These are phyloP conservation scores for Pilaira anomala DNA, from an alignment of 192 early-diverging fungal species.

Conservation along the genomic window DNA sequence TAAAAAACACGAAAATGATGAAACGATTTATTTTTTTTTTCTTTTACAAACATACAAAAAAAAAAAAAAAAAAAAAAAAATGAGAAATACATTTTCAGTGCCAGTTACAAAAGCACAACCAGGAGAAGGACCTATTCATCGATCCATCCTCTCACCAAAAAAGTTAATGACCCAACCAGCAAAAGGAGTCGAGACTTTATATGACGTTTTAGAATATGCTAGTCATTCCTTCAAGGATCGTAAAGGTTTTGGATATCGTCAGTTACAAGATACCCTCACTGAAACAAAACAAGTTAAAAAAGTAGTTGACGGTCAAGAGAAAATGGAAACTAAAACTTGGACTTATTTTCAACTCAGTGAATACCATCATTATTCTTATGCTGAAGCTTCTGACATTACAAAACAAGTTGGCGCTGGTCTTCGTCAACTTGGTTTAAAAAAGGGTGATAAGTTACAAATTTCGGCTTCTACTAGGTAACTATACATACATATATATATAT, in stretches of 20 bases:
- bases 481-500: no score
- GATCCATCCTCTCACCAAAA: slow-evolving; percentile 46
- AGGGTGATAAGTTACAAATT: slow-evolving; percentile 26
- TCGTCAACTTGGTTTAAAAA: slow-evolving; percentile 22
- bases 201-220: slow-evolving; percentile 65
- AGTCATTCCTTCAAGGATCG: slow-evolving; percentile 52
- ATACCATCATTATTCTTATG: slow-evolving; percentile 78
- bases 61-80: slow-evolving; percentile 14
- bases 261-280: slow-evolving; percentile 57
- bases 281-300: slow-evolving; percentile 74
- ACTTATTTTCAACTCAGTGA: slow-evolving; percentile 71
- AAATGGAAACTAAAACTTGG: slow-evolving; percentile 74
- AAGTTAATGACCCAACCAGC: slow-evolving; percentile 43
- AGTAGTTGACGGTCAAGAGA: slow-evolving; percentile 50
- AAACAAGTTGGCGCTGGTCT: slow-evolving; percentile 52
- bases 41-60: slow-evolving; percentile 6
- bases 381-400: slow-evolving; percentile 55
- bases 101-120: slow-evolving; percentile 17
- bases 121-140: slow-evolving; percentile 43
- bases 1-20: no score
- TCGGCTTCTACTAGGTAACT: slow-evolving; percentile 35
- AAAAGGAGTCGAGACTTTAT: slow-evolving; percentile 58
- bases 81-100: slow-evolving; percentile 25
- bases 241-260: slow-evolving; percentile 68
- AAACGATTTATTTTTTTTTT: no score